Evolutionary conservation across 768 basidiomycete species (phyloP).

Genomic region (Leccinum subgranulosum): DNA sequence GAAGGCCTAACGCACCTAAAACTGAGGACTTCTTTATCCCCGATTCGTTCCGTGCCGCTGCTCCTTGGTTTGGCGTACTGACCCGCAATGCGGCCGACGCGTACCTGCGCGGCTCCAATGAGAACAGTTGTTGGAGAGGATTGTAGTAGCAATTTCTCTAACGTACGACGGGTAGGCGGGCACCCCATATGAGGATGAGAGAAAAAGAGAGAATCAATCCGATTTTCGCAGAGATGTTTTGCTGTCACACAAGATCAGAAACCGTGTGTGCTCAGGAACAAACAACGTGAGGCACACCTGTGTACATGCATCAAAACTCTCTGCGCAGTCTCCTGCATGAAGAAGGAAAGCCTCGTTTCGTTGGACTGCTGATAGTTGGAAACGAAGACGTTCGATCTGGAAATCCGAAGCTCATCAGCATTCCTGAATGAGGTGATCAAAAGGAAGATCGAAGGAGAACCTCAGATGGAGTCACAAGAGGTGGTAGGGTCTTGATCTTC

Average conservation of each 20-base stretch:
- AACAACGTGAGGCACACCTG: constrained; percentile 47
- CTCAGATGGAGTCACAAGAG: constrained; percentile 91
- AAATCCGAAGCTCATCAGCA: constrained; percentile 18
- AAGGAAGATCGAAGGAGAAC: constrained; percentile 43
- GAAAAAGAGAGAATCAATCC: constrained; percentile 94
- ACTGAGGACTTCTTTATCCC: constrained; percentile 73
- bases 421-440: constrained; percentile 18
- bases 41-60: constrained; percentile 75
- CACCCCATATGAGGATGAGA: constrained; percentile 92
- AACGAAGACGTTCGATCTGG: constrained; percentile 79
- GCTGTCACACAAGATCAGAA: constrained; percentile 38
- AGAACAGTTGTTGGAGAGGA: constrained; percentile 1
- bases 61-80: constrained; percentile 96
- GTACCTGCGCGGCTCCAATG: constrained; percentile 44
- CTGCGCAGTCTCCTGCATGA: constrained; percentile 98
- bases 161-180: constrained; percentile 85
- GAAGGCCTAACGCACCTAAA: constrained; percentile 61
- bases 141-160: neutral
- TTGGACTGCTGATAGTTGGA: constrained; percentile 78
- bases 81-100: constrained; percentile 90
- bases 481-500: constrained; percentile 78
- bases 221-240: constrained; percentile 85
- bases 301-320: constrained; percentile 89
- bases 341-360: constrained; percentile 88
- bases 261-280: constrained; percentile 7